Evolutionary conservation across 768 basidiomycete species (phyloP), one percentile per base, ranked within the genome.

Genomic region (Hygrocybe coccinea): DNA sequence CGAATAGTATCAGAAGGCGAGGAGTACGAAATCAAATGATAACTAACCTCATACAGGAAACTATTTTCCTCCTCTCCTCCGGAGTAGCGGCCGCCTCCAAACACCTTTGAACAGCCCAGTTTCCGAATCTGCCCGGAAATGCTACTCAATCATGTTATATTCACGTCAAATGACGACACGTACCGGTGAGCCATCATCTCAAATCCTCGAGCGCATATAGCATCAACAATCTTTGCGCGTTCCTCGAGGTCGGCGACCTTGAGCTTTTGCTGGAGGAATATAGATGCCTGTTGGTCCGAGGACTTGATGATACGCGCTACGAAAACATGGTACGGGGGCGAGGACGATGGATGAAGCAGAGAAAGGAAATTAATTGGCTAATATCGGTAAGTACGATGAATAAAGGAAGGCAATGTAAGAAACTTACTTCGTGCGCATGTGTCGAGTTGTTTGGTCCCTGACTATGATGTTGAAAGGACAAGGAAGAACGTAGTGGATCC

Each of bases 161-260:
- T 59, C 17, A 17, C 15, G 46, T 6, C n/a, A 36, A 44, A 38
- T 12, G 35, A 50, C 47, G 46, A 9, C 12, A 60, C 70, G 36
- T 65, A 87, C 87, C 89, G 78, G 67, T 91, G 86, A 55, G 89
- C 90, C 91, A 93, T 93, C 91, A 92, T 92, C 67, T 93, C 91
- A 59, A 88, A 89, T 1, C 91, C 90, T 11, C 85, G 80, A 38
- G 83, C 78, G 57, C 89, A 90, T 55, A 92, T 92, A 46, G 91
- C 91, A 63, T 91, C 89, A 14, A 93, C 85, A 44, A 93, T 92
- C 69, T 89, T 91, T 5, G 79, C 80, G 2, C 91, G 77, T 65
- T 92, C 90, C 50, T 84, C 81, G 17, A 77, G 60, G 60, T 91
- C 87, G 3, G 91, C 90, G 15, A 91, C 88, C 68, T 93, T 93